Evolutionary conservation across 352 stramenopile species (phyloP).

Genomic region (Thalassiosira hispida): DNA sequence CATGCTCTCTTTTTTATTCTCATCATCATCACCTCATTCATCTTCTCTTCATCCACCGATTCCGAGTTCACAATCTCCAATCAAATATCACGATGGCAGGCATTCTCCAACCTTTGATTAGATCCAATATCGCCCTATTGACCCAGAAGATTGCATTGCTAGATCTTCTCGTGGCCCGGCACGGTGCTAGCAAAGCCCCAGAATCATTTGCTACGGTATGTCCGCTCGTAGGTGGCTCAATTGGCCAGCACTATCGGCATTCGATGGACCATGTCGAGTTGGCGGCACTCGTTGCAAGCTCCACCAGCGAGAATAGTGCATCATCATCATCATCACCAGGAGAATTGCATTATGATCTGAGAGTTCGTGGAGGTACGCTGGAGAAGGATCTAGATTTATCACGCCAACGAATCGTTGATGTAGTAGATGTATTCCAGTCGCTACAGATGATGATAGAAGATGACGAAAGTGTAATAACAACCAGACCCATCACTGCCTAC

Average conservation of each 20-base stretch:
- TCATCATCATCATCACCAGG: not conserved
- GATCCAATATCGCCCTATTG: conserved; percentile 71
- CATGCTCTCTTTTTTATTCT: too few relatives aligned
- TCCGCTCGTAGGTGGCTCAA: conserved; percentile 69
- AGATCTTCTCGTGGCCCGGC: conserved; percentile 43
- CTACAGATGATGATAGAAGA: conserved; percentile 17
- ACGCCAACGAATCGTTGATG: conserved; percentile 56
- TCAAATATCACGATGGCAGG: conserved; percentile 18
- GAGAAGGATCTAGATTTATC: conserved; percentile 71
- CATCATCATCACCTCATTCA: too few relatives aligned
- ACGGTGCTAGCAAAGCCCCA: conserved; percentile 52
- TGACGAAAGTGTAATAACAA: conserved; percentile 4
- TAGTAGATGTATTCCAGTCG: conserved; percentile 47
- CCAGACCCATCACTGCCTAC: conserved; percentile 53
- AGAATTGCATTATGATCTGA: conserved; percentile 76
- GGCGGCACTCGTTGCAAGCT: conserved; percentile 47
- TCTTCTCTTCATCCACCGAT: too few relatives aligned
- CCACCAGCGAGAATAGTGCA: conserved; percentile 4
- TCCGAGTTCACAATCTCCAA: too few relatives aligned
- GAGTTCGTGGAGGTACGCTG: conserved; percentile 65
- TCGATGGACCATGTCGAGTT: conserved; percentile 82
- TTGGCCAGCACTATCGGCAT: conserved; percentile 85
- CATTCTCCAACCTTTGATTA: conserved; percentile 40
- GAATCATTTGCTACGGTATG: conserved; percentile 59
- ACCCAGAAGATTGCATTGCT: conserved; percentile 78